Percentiles rank a stretch among this genome's conserved stretches.
Conservation (phyloP, 2,329 filamentous ascomycete species). For the Trichoderma breve region DNA sequence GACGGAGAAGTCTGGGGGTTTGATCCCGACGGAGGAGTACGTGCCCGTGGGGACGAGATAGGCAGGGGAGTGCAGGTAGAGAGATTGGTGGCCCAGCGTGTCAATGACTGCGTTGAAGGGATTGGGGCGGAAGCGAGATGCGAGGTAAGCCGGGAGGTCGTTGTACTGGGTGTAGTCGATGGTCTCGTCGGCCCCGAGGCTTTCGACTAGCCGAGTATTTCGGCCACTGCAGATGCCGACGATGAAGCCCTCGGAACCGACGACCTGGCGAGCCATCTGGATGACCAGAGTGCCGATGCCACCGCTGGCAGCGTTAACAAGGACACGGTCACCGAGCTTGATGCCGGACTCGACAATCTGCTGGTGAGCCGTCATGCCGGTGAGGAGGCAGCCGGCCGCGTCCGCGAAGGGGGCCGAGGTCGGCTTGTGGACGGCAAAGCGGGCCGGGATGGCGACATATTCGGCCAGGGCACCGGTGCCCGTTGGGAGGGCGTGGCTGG, state of each 20-base stretch:
- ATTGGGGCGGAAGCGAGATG: slow-evolving; percentile 30
- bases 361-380: slow-evolving; percentile 40
- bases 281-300: slow-evolving; percentile 48
- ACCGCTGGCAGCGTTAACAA: slow-evolving; percentile 52
- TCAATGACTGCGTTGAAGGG: slow-evolving; percentile 49
- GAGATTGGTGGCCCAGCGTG: slow-evolving; percentile 46
- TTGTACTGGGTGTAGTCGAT: slow-evolving; percentile 43
- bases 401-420: slow-evolving; percentile 31
- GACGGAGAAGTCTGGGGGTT: slow-evolving; percentile 35
- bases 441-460: slow-evolving; percentile 37
- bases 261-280: slow-evolving; percentile 42
- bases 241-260: slow-evolving; percentile 42
- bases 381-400: slow-evolving; percentile 39
- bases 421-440: slow-evolving; percentile 36
- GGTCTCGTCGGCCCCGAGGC: slow-evolving; percentile 50
- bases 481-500: slow-evolving; percentile 33
- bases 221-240: slow-evolving; percentile 47
- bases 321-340: slow-evolving; percentile 39
- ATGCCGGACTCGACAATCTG: slow-evolving; percentile 39
- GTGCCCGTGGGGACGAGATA: slow-evolving; percentile 40
- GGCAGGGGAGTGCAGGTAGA: slow-evolving; percentile 40
- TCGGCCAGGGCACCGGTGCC: slow-evolving; percentile 42
- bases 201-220: slow-evolving; percentile 45
- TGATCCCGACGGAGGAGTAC: slow-evolving; percentile 44
- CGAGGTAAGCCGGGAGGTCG: slow-evolving; percentile 37